Conservation (phyloP, 257 asterid genomes). For the Solanum gracilifrons region DNA sequence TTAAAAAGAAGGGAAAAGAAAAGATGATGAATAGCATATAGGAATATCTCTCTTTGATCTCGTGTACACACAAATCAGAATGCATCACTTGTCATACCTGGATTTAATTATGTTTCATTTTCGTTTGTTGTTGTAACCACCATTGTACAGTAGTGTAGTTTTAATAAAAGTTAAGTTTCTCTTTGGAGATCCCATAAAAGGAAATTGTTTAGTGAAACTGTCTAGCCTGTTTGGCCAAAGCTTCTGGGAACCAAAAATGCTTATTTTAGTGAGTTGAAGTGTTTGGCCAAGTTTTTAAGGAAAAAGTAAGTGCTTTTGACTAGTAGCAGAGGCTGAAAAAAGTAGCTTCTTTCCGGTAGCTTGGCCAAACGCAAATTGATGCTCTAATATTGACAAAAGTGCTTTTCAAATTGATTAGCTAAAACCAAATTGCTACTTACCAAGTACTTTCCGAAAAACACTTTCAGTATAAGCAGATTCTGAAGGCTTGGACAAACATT, state of each 20-base stretch:
- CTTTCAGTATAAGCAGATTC: neutral
- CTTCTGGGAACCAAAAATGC: neutral
- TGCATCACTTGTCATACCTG: neutral
- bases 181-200: neutral
- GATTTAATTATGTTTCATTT: neutral
- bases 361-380: neutral
- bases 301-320: neutral
- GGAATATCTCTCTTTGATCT: neutral
- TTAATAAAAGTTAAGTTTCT: neutral
- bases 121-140: neutral
- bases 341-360: neutral
- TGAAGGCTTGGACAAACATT: neutral
- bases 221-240: neutral
- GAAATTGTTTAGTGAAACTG: neutral
- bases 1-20: neutral
- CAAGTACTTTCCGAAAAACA: neutral
- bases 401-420: neutral
- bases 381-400: neutral
- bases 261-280: neutral
- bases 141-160: neutral
- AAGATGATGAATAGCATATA: neutral
- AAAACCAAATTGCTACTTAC: neutral
- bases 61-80: neutral
- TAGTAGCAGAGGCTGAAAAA: neutral
- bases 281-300: neutral